Conservation (phyloP, 805 yeast species). For the Myxozyma udenii region DNA sequence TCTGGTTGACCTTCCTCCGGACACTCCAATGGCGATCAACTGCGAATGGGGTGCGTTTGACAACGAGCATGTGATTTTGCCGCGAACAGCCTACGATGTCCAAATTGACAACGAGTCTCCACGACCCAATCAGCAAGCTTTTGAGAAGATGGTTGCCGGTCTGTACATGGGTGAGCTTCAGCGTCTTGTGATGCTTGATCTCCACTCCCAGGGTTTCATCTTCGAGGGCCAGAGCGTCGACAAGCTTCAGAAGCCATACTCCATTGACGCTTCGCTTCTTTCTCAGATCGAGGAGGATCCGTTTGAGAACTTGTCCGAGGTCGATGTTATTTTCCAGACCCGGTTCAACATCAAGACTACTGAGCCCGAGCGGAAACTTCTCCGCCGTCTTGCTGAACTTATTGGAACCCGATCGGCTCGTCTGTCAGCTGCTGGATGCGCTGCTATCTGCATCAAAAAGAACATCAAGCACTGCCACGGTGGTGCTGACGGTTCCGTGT, state of each 20-base stretch:
- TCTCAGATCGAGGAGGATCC: slow-evolving; percentile 86
- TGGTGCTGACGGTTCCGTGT: slow-evolving; percentile 97
- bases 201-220: slow-evolving; percentile 59
- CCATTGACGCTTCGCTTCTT: slow-evolving; percentile 87
- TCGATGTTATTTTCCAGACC: slow-evolving; percentile 60
- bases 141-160: slow-evolving; percentile 97
- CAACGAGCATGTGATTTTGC: slow-evolving; percentile 77
- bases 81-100: slow-evolving; percentile 85
- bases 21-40: slow-evolving; percentile 88
- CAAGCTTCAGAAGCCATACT: slow-evolving; percentile 59
- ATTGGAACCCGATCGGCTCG: slow-evolving; percentile 92
- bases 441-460: slow-evolving; percentile 88
- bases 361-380: slow-evolving; percentile 71
- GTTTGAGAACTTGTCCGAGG: slow-evolving; percentile 74
- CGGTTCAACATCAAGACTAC: slow-evolving; percentile 65
- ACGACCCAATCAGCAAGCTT: slow-evolving; percentile 92
- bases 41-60: slow-evolving; percentile 99
- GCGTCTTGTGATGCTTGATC: slow-evolving; percentile 74
- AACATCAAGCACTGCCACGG: slow-evolving; percentile 66
- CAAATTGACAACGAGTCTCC: slow-evolving; percentile 82
- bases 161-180: slow-evolving; percentile 91
- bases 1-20: slow-evolving; percentile 58
- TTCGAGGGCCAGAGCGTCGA: slow-evolving; percentile 68
- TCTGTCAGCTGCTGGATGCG: slow-evolving; percentile 89
- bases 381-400: slow-evolving; percentile 78